A percentile compares a stretch with the other conserved stretches of the same genome.
These are phyloP conservation scores for Exophiala aquamarina DNA, from an alignment of 2,329 filamentous ascomycete genomes.

Conservation along the genomic window DNA sequence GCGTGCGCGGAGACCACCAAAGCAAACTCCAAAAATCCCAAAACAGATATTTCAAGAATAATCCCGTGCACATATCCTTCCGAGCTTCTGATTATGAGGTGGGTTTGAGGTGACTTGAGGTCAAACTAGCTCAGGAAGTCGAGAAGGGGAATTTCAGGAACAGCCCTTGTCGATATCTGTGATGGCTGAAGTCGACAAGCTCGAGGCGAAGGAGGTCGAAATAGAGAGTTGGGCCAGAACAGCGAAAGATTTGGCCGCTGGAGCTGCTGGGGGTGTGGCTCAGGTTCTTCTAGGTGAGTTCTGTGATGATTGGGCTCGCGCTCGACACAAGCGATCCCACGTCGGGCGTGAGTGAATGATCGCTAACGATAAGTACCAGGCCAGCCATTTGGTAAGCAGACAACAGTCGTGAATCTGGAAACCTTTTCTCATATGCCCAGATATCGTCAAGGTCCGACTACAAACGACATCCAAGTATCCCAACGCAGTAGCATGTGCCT, in stretches of 20 bases:
- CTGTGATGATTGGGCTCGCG: slow-evolving; percentile 1
- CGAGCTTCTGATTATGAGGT: too few relatives aligned
- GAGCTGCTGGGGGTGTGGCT: slow-evolving; percentile 86
- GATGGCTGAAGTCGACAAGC: slow-evolving; percentile 14
- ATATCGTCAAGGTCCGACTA: slow-evolving; percentile 96
- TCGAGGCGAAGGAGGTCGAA: slow-evolving; percentile 24
- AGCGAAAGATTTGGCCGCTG: slow-evolving; percentile 86
- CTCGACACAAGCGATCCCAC: neutral
- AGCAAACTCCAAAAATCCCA: too few relatives aligned
- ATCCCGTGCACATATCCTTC: too few relatives aligned
- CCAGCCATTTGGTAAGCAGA: slow-evolving; percentile 55
- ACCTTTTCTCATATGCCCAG: slow-evolving; percentile 41
- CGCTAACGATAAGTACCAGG: slow-evolving; percentile 41
- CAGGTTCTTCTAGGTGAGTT: slow-evolving; percentile 87
- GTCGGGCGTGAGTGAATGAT: slow-evolving; percentile 45
- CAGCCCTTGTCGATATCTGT: neutral
- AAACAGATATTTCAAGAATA: too few relatives aligned
- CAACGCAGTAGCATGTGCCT: slow-evolving; percentile 76
- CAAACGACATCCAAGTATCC: slow-evolving; percentile 84
- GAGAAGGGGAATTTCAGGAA: slow-evolving; percentile 10
- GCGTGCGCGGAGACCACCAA: too few relatives aligned
- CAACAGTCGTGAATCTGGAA: slow-evolving; percentile 22
- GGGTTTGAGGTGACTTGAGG: too few relatives aligned
- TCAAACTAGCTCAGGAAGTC: neutral
- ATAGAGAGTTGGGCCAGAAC: slow-evolving; percentile 56